Evolutionary conservation across 2,329 filamentous ascomycete species (phyloP), one percentile per base, ranked within the genome.

Genomic region (Fusarium devonianum): DNA sequence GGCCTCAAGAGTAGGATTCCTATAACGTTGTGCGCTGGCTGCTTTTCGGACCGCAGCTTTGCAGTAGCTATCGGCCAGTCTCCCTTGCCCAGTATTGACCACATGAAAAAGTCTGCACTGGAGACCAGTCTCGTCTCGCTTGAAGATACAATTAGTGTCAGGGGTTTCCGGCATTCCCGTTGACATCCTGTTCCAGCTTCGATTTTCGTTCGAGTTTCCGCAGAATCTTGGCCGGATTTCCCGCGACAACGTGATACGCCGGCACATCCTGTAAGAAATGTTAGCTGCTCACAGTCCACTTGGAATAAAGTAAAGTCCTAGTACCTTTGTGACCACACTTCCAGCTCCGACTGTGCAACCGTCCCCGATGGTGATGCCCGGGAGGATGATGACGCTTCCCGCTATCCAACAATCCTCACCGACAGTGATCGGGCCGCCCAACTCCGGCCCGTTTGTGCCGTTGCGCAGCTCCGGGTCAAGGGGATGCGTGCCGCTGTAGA

Each of bases 341-440:
- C 88, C 90, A 2, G 92, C 91, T 1, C 90, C 92, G 52, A 96
- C 79, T 0, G 86, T 89, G 4, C 76, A 79, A 0, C 91, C 90
- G 44, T 80, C 78, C 0, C 92, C 91, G 57, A 96, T 87, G 1
- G 81, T 92, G 17, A 96, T 85, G 0, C 91, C 91, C 0, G 89
- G 85, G 32, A 92, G 74, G 13, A 96, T 82, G 16, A 78, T 83
- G 5, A 84, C 85, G 64, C 86, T 87, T 0, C 88, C 88, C 1
- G 86, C 89, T 21, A 93, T 72, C 89, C 89, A 91, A 71, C 89
- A 89, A 73, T 96, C 91, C 57, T 91, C 86, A 0, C 87, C 90
- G 42, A 96, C 84, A 23, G 76, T 80, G 53, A 96, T 89, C 8
- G 88, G 82, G 60, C 82, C 84, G 1, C 90, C 92, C 7, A 75